These are phyloP conservation scores for Hygrophoropsis aurantiaca DNA, from an alignment of 768 basidiomycete genomes.

Conservation along the genomic window DNA sequence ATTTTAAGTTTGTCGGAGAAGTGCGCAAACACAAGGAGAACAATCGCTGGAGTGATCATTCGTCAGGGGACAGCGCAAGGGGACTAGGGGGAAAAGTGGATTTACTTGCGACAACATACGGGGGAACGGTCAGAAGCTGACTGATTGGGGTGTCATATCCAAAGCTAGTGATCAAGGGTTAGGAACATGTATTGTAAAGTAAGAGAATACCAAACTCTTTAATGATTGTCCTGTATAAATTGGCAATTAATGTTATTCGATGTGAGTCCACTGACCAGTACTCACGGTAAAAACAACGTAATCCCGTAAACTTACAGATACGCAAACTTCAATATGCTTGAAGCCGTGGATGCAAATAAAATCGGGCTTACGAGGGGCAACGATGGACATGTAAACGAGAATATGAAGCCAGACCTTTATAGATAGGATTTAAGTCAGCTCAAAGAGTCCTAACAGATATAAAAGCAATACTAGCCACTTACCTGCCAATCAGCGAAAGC, in stretches of 20 bases:
- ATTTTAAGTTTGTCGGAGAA: constrained; percentile 53
- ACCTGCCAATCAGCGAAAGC: constrained; percentile 68
- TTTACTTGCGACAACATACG: constrained; percentile 63
- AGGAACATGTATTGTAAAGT: background rate
- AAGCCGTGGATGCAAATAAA: background rate
- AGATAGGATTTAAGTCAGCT: background rate
- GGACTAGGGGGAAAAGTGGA: background rate
- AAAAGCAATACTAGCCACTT: constrained; percentile 2
- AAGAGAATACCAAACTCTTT: constrained; percentile 32
- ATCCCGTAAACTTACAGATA: constrained; percentile 56
- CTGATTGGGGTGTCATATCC: constrained; percentile 54
- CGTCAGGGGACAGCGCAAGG: background rate
- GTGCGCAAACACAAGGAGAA: constrained; percentile 49
- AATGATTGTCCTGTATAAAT: constrained; percentile 53
- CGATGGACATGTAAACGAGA: constrained; percentile 56
- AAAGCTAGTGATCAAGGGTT: constrained; percentile 40
- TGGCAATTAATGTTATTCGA: background rate
- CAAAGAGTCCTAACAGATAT: background rate
- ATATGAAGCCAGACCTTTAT: constrained; percentile 52
- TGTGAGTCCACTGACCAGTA: constrained; percentile 10
- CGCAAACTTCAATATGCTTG: background rate
- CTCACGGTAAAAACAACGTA: constrained; percentile 63
- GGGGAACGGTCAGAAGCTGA: constrained; percentile 66
- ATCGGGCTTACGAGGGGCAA: constrained; percentile 50
- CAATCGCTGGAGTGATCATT: constrained; percentile 40